Percentiles rank a stretch among this genome's conserved stretches.
Conservation (phyloP, 169 alveolate species). For the Cryptosporidium ubiquitum region DNA sequence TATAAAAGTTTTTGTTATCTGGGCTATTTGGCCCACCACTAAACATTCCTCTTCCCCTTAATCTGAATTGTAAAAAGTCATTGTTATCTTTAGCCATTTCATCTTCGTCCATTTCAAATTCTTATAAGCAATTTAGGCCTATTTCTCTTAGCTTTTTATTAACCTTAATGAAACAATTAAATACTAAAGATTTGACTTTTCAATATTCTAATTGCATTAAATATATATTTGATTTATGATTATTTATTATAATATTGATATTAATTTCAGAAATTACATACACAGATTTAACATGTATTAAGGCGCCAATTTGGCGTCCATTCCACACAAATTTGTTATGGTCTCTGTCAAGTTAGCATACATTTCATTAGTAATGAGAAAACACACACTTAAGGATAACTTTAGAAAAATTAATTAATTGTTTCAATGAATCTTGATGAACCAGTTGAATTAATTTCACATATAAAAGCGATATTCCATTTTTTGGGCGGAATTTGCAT, state of each 20-base stretch:
- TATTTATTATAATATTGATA: neutral
- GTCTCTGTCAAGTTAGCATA: conserved; percentile 45
- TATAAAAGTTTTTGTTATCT: neutral
- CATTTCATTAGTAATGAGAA: neutral
- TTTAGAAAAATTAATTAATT: neutral
- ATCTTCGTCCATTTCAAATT: conserved; percentile 51
- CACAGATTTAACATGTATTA: conserved; percentile 46
- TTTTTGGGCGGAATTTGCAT: conserved; percentile 57
- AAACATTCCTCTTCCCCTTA: conserved; percentile 57
- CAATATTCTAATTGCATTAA: conserved; percentile 10
- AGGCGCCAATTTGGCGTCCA: conserved; percentile 75
- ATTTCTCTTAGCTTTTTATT: neutral
- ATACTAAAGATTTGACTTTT: neutral
- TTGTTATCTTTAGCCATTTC: neutral
- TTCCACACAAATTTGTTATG: conserved; percentile 72
- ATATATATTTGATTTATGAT: neutral
- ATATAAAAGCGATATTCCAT: conserved; percentile 58
- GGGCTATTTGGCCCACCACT: conserved; percentile 70
- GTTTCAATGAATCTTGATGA: neutral
- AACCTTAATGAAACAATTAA: neutral
- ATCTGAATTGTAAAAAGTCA: conserved; percentile 55
- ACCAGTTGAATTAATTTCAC: conserved; percentile 52
- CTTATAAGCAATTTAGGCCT: neutral
- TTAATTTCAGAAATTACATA: neutral
- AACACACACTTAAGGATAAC: conserved; percentile 18